Base-by-base conservation (phyloP, 1,284 basidiomycete genomes). In the Austroboletus niveus region DNA sequence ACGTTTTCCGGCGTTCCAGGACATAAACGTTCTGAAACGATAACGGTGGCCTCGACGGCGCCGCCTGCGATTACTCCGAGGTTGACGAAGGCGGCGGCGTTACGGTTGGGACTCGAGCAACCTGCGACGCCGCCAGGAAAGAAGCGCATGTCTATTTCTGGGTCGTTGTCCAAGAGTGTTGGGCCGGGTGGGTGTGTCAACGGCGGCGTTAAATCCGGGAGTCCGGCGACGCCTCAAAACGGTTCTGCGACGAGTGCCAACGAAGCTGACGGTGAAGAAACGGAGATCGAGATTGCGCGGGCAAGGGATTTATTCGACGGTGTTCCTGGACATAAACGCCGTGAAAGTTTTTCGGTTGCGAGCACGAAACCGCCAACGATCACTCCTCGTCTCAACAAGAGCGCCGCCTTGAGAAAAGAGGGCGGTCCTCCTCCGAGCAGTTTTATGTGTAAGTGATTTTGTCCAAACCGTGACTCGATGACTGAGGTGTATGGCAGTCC, bases 301-400 rank as follows among this genome's bases (percentile, higher is more conserved):
- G 59, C 46, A 45, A 70, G 69, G 48, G 68, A 67, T 29, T 81
- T 75, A 1, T 92, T 89, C 58, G 85, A 89, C 1, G 88, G 87
- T 34, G 83, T 90, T 2, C 89, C 89, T 2, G 90, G 90, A 1
- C 89, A 92, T 63, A 92, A 90, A 69, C 75, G 89, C 49, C 72
- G 86, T 34, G 86, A 89, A 64, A 79, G 79, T 11, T 82, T 92
- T 55, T 63, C 79, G 2, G 89, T 92, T 22, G 77, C 83, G 14
- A 86, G 84, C 54, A 76, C 78, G 7, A 61, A 54, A 56, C 73
- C 82, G 8, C 89, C 90, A 0, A 75, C 74, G 2, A 75, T 90
- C 12, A 72, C 77, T 8, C 89, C 89, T 4, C 76, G 85, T 39
- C 64, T 80, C 56, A 92, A 91, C 60, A 84, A 76, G 64, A 87